Percentiles rank a stretch among this genome's conserved stretches.
phyloP scores from a whole-genome alignment of 305 asterid species.

The Withania somnifera region DNA sequence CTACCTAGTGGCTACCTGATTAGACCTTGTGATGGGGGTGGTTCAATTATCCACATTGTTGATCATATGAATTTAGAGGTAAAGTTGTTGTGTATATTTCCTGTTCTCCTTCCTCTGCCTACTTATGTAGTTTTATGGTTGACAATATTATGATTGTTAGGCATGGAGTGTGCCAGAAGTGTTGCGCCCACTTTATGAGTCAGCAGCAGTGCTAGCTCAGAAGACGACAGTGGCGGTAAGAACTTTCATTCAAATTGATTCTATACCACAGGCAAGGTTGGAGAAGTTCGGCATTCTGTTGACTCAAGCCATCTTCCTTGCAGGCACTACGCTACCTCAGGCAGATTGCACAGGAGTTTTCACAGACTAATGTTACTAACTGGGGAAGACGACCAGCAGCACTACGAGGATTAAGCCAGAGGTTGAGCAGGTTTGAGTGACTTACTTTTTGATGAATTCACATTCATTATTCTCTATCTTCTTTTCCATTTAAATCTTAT shows the following conservation, averaged over 20 bases:
- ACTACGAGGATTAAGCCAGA: conserved; percentile 67
- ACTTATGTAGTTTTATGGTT: background rate
- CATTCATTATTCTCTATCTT: background rate
- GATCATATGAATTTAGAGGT: conserved; percentile 92
- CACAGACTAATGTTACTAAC: conserved; percentile 58
- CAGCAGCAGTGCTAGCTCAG: conserved; percentile 73
- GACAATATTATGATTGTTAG: conserved; percentile 17
- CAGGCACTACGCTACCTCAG: conserved; percentile 85
- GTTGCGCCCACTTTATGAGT: conserved; percentile 77
- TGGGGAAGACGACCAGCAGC: conserved; percentile 90
- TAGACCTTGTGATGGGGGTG: conserved; percentile 92
- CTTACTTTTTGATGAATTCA: background rate
- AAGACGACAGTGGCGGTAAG: conserved; percentile 74
- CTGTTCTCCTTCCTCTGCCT: background rate
- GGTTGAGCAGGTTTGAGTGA: conserved; percentile 57
- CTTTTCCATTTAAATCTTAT: background rate
- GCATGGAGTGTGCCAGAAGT: conserved; percentile 87
- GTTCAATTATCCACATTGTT: conserved; percentile 78
- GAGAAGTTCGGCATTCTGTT: background rate
- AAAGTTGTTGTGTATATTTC: background rate
- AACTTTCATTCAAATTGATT: background rate
- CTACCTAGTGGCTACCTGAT: conserved; percentile 83
- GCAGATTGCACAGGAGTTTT: conserved; percentile 72
- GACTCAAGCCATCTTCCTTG: background rate
- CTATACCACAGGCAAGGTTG: background rate